These are phyloP conservation scores for Tulasnella sp. DNA, from an alignment of 768 basidiomycete genomes.

Conservation along the genomic window DNA sequence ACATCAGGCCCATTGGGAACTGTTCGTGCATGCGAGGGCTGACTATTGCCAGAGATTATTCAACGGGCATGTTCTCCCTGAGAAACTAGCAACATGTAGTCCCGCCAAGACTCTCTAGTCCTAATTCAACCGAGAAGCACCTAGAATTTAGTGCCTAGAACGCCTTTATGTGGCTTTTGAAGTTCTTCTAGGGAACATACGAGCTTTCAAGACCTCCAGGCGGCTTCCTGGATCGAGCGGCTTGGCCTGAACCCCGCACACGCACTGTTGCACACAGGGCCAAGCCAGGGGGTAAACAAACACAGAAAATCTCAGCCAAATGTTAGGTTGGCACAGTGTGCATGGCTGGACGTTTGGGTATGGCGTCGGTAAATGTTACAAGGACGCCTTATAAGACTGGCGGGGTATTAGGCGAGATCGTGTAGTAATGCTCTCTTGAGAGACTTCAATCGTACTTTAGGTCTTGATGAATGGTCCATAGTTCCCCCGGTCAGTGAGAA, in stretches of 20 bases:
- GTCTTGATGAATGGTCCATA: not conserved
- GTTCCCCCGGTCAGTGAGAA: not conserved
- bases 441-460: not conserved
- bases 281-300: not conserved
- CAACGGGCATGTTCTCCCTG: not conserved
- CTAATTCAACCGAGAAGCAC: not conserved
- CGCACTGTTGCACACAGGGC: not conserved
- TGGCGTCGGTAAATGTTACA: not conserved
- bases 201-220: not conserved
- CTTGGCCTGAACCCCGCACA: not conserved
- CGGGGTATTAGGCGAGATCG: not conserved
- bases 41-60: not conserved
- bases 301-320: not conserved
- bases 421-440: not conserved
- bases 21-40: not conserved
- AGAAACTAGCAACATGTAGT: not conserved
- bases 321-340: not conserved
- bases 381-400: not conserved
- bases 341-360: not conserved
- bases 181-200: not conserved
- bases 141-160: not conserved
- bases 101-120: not conserved
- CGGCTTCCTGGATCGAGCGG: not conserved
- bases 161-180: not conserved
- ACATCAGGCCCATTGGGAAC: not conserved